A percentile compares a stretch with the other conserved stretches of the same genome.
Evolutionary conservation across 2,329 filamentous ascomycete species (phyloP).

Genomic region (Stachybotrys echinatus): DNA sequence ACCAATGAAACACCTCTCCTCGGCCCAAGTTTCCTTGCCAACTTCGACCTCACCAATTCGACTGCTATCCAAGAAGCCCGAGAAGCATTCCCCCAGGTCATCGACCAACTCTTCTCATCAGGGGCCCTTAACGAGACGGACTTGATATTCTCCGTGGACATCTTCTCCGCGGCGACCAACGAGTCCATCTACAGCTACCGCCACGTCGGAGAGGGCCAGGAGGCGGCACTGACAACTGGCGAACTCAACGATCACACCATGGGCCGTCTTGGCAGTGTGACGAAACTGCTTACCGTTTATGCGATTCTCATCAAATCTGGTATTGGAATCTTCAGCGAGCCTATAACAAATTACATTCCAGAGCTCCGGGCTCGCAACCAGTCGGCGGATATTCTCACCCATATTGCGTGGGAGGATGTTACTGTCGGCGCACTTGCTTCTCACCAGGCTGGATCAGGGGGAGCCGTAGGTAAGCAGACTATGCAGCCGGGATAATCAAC

Average conservation of each 20-base stretch:
- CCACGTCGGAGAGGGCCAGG: constrained; percentile 5
- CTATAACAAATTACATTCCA: constrained; percentile 18
- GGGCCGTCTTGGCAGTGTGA: constrained; percentile 19
- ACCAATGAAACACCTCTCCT: constrained; percentile 13
- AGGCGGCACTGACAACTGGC: constrained; percentile 4
- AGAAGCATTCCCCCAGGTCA: constrained; percentile 5
- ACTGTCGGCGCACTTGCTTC: constrained; percentile 14
- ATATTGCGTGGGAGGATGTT: constrained; percentile 11
- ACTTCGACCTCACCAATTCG: constrained; percentile 12
- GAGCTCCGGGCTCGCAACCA: constrained; percentile 11
- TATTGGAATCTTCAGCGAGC: constrained; percentile 13
- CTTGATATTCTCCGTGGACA: constrained; percentile 9
- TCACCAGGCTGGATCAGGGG: constrained; percentile 12
- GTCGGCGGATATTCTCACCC: constrained; percentile 1
- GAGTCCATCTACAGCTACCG: constrained; percentile 10
- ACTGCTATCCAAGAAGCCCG: constrained; percentile 5
- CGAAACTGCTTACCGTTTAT: constrained; percentile 21
- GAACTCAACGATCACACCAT: constrained; percentile 15
- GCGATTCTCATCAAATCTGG: constrained; percentile 15
- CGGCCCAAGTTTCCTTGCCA: constrained; percentile 12
- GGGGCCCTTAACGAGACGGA: constrained; percentile 10
- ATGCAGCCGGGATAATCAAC: neutral
- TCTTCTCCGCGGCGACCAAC: constrained; percentile 12
- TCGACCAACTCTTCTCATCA: constrained; percentile 7
- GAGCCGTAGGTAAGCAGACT: neutral